phyloP scores from a whole-genome alignment of 352 stramenopile species.

The Blastocystis sp. region DNA sequence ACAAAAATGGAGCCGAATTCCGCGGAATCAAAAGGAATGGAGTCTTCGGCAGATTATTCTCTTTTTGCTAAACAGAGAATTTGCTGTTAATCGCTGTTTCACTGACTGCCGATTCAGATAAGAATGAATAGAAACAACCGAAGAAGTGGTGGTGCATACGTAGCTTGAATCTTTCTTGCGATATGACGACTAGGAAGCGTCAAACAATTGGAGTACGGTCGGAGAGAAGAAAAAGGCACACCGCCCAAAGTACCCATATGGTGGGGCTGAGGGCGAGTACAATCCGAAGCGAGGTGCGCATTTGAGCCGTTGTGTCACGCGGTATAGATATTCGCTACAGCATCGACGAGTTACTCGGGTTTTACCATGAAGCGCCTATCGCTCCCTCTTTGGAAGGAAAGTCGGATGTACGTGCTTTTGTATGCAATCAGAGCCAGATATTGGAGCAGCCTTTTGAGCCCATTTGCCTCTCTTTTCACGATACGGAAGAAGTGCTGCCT shows the following conservation, averaged over 20 bases:
- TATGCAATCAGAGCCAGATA: not conserved
- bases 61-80: too few species aligned
- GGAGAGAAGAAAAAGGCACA: slow-evolving; percentile 7
- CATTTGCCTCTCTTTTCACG: slow-evolving; percentile 25
- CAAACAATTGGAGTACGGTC: slow-evolving; percentile 37
- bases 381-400: slow-evolving; percentile 23
- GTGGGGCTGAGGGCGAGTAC: not conserved
- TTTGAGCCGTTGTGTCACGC: not conserved
- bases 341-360: slow-evolving; percentile 15
- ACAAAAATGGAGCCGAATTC: too few species aligned
- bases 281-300: slow-evolving; percentile 5
- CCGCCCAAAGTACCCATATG: not conserved
- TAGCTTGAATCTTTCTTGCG: not conserved
- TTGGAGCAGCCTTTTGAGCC: slow-evolving; percentile 54
- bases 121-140: not conserved
- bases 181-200: not conserved
- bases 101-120: too few species aligned
- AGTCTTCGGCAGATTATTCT: too few species aligned
- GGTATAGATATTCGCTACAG: slow-evolving; percentile 51
- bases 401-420: not conserved
- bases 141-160: not conserved
- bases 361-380: slow-evolving; percentile 8
- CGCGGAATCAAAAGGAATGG: too few species aligned
- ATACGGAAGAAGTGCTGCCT: slow-evolving; percentile 9
- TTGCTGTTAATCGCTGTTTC: too few species aligned